Percentiles rank a stretch among this genome's conserved stretches.
These are phyloP conservation scores for Leishmania lainsoni DNA, from an alignment of 208 protist genomes.

Conservation along the genomic window DNA sequence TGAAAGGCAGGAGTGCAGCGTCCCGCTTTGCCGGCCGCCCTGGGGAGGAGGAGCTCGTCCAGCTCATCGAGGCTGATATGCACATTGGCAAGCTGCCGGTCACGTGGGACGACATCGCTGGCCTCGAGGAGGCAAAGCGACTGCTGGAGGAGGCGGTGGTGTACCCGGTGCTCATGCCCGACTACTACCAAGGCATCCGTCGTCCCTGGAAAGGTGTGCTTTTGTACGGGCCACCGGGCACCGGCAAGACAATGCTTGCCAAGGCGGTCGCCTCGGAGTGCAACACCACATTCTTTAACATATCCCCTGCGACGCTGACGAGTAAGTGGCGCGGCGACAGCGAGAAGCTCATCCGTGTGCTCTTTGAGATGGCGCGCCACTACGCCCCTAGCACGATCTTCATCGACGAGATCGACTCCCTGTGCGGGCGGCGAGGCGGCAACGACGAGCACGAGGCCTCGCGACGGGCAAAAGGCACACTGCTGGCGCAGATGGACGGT, in stretches of 20 bases:
- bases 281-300: conserved; percentile 95
- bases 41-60: conserved; percentile 83
- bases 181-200: conserved; percentile 93
- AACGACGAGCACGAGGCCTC: conserved; percentile 90
- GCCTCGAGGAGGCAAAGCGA: conserved; percentile 90
- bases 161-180: conserved; percentile 91
- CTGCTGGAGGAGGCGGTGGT: conserved; percentile 93
- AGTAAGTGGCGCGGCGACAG: conserved; percentile 95
- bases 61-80: conserved; percentile 89
- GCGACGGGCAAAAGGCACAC: conserved; percentile 98
- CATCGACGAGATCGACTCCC: conserved; percentile 96
- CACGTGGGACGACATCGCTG: conserved; percentile 90
- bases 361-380: conserved; percentile 93
- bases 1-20: conserved; percentile 25
- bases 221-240: conserved; percentile 93
- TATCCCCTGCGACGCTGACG: conserved; percentile 91
- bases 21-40: conserved; percentile 61
- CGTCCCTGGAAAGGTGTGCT: conserved; percentile 93
- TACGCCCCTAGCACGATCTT: conserved; percentile 94
- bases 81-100: conserved; percentile 65
- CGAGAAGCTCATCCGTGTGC: conserved; percentile 93
- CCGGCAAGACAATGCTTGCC: conserved; percentile 94
- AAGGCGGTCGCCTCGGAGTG: conserved; percentile 93
- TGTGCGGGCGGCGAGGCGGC: conserved; percentile 89
- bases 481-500: conserved; percentile 98